Conservation (phyloP, 257 asterid species). For the Ajuga chamaepitys region DNA sequence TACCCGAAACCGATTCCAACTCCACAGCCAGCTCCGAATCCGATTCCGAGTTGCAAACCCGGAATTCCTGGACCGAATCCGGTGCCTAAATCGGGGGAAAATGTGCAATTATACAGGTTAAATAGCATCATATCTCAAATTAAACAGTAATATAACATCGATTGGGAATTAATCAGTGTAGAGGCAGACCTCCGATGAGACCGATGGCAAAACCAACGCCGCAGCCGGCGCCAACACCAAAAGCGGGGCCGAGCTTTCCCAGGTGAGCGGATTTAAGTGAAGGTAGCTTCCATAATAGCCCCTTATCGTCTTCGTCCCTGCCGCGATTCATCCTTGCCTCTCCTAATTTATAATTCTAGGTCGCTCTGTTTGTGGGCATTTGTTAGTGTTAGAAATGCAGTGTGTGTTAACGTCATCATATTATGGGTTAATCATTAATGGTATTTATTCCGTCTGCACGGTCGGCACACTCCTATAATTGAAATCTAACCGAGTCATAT, state of each 20-base stretch:
- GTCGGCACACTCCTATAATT: no score
- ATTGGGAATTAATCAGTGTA: neutral
- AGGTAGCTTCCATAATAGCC: slow-evolving; percentile 81
- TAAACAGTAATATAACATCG: neutral
- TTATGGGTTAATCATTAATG: no score
- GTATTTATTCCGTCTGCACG: no score
- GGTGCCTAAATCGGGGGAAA: slow-evolving; percentile 35
- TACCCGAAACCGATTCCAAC: slow-evolving; percentile 85
- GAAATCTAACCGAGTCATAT: no score
- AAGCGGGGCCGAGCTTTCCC: slow-evolving; percentile 79
- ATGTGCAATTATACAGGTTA: neutral
- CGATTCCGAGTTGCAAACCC: slow-evolving; percentile 74
- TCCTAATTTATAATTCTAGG: neutral
- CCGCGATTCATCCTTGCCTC: slow-evolving; percentile 16
- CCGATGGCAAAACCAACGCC: slow-evolving; percentile 80
- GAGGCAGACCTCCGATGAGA: slow-evolving; percentile 53
- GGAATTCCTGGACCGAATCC: slow-evolving; percentile 83
- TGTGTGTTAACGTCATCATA: no score
- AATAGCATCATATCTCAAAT: neutral
- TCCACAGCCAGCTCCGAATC: slow-evolving; percentile 88
- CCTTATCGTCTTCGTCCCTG: slow-evolving; percentile 47
- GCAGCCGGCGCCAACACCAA: slow-evolving; percentile 85
- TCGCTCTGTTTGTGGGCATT: no score
- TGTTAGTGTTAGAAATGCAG: no score
- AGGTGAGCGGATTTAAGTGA: slow-evolving; percentile 43